Conservation (phyloP, 2,329 filamentous ascomycete species). For the Sphaerulina vaccinii region DNA sequence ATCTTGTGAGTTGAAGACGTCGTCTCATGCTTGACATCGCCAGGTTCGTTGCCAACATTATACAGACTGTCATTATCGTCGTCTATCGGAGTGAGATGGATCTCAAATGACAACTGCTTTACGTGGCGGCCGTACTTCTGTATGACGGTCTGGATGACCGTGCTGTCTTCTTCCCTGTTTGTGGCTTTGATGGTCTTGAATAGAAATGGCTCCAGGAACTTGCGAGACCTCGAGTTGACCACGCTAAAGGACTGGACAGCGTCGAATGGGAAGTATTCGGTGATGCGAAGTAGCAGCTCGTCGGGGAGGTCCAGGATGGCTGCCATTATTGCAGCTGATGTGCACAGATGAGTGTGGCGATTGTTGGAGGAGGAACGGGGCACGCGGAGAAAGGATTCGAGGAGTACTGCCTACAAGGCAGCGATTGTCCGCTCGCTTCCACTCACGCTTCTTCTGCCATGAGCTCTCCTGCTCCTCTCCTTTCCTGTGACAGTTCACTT, state of each 20-base stretch:
- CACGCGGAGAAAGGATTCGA: too few species aligned
- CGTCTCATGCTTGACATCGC: background rate
- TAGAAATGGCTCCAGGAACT: conserved; percentile 6
- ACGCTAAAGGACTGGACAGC: conserved; percentile 1
- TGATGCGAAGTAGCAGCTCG: conserved; percentile 8
- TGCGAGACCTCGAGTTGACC: conserved; percentile 2
- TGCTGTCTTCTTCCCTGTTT: conserved; percentile 1
- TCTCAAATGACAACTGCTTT: conserved; percentile 2
- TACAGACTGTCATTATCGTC: background rate
- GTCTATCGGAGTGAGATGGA: conserved; percentile 3
- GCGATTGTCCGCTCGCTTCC: too few species aligned
- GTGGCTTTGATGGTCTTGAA: conserved; percentile 3
- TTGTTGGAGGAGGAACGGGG: too few species aligned
- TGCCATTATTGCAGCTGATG: too few species aligned
- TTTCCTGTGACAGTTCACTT: too few species aligned
- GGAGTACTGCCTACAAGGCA: too few species aligned
- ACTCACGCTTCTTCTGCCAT: too few species aligned
- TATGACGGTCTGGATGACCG: background rate
- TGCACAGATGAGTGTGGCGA: too few species aligned
- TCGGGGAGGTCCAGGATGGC: background rate
- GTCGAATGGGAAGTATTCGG: conserved; percentile 4
- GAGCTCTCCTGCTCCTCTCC: too few species aligned
- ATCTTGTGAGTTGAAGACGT: background rate
- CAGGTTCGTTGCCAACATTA: background rate
- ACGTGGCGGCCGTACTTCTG: conserved; percentile 10